These are phyloP conservation scores for Phoenix dactylifera DNA, from an alignment of 176 grass and related monocot species.

Conservation along the genomic window DNA sequence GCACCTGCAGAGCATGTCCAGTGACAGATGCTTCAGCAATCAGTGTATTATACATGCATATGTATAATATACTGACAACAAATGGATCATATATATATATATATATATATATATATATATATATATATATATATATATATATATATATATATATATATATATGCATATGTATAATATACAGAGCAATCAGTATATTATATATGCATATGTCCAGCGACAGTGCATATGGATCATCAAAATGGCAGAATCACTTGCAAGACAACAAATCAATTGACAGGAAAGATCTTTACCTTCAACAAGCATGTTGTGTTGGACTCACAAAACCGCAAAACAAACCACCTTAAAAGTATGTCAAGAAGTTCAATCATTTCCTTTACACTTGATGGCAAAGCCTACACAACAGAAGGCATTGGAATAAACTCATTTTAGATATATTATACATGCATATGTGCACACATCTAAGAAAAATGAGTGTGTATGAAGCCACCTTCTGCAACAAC, in stretches of 20 bases:
- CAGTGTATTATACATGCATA: neutral
- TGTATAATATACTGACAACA: too few species aligned
- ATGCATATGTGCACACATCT: neutral
- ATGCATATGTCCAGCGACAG: too few species aligned
- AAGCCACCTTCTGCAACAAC: conserved; percentile 77
- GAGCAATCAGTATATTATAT: too few species aligned
- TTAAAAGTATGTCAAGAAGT: conserved; percentile 94
- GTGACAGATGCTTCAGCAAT: conserved; percentile 17
- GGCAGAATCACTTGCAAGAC: neutral
- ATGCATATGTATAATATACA: too few species aligned
- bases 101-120: too few species aligned
- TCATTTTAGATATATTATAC: neutral
- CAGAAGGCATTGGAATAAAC: neutral
- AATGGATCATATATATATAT: too few species aligned
- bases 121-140: too few species aligned
- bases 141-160: too few species aligned
- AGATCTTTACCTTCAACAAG: conserved; percentile 70
- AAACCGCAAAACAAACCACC: conserved; percentile 97
- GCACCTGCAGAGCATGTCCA: conserved; percentile 37
- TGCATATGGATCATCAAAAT: neutral
- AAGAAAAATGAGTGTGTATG: neutral
- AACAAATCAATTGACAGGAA: neutral
- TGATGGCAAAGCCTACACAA: conserved; percentile 58
- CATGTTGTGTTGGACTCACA: conserved; percentile 98
- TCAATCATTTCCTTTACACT: conserved; percentile 74